phyloP scores from a whole-genome alignment of 2,329 filamentous ascomycete species.

The Trichoderma semiorbis region DNA sequence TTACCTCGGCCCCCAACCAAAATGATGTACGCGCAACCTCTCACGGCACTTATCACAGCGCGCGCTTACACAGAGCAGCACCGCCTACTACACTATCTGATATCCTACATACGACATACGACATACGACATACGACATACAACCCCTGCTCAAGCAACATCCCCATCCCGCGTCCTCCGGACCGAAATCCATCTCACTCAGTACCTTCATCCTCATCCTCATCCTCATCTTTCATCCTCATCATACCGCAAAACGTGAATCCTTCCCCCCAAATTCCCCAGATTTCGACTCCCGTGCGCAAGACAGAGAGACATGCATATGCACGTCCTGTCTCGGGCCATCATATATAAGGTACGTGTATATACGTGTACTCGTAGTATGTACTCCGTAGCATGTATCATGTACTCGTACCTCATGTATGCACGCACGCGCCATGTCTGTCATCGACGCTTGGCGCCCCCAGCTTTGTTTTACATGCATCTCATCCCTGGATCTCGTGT shows the following conservation, averaged over 20 bases:
- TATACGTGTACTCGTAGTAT: not conserved
- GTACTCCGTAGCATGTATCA: not conserved
- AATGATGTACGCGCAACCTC: not conserved
- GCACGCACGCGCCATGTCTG: not conserved
- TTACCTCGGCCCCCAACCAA: not conserved
- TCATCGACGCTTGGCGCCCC: not conserved
- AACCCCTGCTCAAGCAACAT: not conserved
- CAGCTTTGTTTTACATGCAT: not conserved
- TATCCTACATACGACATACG: not conserved
- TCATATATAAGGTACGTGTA: not conserved
- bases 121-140: not conserved
- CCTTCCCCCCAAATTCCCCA: too few relatives aligned
- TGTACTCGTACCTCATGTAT: not conserved
- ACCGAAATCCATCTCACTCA: not conserved
- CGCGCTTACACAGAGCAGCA: not conserved
- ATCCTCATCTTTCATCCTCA: not conserved
- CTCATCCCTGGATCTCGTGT: not conserved
- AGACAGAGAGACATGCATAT: not conserved
- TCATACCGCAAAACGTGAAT: not conserved
- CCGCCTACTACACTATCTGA: not conserved
- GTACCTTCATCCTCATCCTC: not conserved
- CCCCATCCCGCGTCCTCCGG: not conserved
- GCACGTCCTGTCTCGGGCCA: constrained; percentile 1
- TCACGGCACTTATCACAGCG: not conserved
- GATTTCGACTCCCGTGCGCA: not conserved